A percentile compares a stretch with the other conserved stretches of the same genome.
Evolutionary conservation across 2,329 filamentous ascomycete genomes (phyloP).

Genomic region (Stemphylium lycopersici): DNA sequence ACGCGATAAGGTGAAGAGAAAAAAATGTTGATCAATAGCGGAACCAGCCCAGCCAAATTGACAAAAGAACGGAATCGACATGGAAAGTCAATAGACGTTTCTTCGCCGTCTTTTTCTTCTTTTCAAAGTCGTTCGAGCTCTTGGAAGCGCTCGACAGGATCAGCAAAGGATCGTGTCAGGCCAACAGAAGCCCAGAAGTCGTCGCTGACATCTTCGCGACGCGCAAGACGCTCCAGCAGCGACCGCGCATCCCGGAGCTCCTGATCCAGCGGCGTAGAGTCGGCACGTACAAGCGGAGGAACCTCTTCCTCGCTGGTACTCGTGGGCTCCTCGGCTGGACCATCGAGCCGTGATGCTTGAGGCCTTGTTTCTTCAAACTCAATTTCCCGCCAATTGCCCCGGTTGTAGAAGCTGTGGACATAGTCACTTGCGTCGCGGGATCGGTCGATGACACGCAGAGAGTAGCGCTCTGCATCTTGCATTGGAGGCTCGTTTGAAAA

Average conservation of each 20-base stretch:
- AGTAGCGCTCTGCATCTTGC: conserved; percentile 36
- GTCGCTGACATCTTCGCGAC: conserved; percentile 77
- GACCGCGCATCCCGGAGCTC: conserved; percentile 70
- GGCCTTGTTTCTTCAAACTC: conserved; percentile 12
- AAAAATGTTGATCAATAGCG: neutral
- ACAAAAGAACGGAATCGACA: neutral
- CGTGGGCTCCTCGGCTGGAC: conserved; percentile 25
- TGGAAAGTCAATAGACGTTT: neutral
- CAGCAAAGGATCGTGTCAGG: conserved; percentile 43
- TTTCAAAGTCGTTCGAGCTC: conserved; percentile 38
- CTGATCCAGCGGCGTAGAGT: conserved; percentile 34
- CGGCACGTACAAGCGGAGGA: conserved; percentile 9
- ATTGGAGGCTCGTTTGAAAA: conserved; percentile 36
- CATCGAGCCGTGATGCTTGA: conserved; percentile 23
- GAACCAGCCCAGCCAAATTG: conserved; percentile 5
- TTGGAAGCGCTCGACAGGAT: conserved; percentile 44
- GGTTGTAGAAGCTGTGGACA: conserved; percentile 37
- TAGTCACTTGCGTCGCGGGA: conserved; percentile 37
- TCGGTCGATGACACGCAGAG: conserved; percentile 34
- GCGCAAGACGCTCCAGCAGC: conserved; percentile 72
- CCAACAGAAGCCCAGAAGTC: conserved; percentile 72
- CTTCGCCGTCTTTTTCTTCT: neutral
- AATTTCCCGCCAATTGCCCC: conserved; percentile 6
- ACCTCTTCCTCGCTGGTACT: conserved; percentile 28
- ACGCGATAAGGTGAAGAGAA: neutral